Percentiles rank a stretch among this genome's conserved stretches.
phyloP scores from a whole-genome alignment of 352 stramenopile species.

The Pythium aphanidermatum region DNA sequence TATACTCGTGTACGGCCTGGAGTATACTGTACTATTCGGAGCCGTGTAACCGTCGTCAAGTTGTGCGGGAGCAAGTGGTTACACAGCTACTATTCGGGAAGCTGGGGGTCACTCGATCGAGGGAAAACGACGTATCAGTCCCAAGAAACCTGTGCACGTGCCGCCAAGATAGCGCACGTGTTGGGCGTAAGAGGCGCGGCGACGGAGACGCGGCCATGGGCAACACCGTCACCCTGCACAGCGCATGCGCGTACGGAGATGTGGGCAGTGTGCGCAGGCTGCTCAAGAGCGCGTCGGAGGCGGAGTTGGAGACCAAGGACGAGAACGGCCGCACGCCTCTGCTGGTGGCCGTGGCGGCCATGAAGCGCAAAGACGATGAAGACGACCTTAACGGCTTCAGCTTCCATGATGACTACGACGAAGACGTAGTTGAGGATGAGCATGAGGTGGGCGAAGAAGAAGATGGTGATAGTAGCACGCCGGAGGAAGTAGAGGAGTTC shows the following conservation, averaged over 20 bases:
- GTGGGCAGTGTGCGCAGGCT: conserved; percentile 46
- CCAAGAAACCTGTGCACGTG: too few relatives aligned
- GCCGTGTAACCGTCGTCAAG: too few relatives aligned
- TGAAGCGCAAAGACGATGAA: conserved; percentile 42
- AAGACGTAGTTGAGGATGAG: conserved; percentile 25
- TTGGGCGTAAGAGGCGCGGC: conserved; percentile 2
- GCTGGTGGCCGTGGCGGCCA: conserved; percentile 57
- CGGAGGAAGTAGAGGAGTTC: conserved; percentile 46
- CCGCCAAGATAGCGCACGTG: neutral
- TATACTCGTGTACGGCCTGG: too few relatives aligned
- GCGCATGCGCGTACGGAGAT: conserved; percentile 71
- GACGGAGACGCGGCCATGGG: conserved; percentile 39
- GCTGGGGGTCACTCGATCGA: too few relatives aligned
- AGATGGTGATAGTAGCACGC: conserved; percentile 12
- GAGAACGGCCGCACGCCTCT: conserved; percentile 72
- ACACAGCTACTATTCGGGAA: too few relatives aligned
- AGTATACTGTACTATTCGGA: too few relatives aligned
- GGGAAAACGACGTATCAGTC: too few relatives aligned
- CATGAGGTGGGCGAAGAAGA: neutral
- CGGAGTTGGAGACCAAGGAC: conserved; percentile 66
- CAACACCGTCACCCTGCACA: conserved; percentile 78
- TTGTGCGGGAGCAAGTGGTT: too few relatives aligned
- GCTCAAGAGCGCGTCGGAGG: conserved; percentile 49
- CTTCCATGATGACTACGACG: conserved; percentile 25
- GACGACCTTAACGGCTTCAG: conserved; percentile 41